Conservation (phyloP, 768 basidiomycete species). For the Rhizopogon vulgaris region DNA sequence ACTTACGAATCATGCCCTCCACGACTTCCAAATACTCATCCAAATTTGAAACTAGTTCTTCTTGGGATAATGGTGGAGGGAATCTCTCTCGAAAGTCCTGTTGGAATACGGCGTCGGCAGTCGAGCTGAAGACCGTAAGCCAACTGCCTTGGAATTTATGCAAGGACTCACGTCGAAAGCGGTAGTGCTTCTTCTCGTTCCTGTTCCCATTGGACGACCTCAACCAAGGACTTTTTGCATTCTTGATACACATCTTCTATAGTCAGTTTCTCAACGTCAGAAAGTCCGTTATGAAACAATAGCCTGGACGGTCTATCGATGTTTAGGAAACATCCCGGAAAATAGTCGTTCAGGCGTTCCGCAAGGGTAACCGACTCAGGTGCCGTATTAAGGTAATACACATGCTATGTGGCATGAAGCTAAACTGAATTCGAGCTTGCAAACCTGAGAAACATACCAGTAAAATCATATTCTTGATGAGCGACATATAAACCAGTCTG, state of each 20-base stretch:
- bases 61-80: constrained; percentile 9
- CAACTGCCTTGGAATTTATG: not conserved
- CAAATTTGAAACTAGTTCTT: constrained; percentile 10
- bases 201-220: constrained; percentile 15
- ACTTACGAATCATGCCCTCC: constrained; percentile 18
- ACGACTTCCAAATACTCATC: constrained; percentile 21
- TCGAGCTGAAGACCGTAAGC: constrained; percentile 4
- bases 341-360: constrained; percentile 19
- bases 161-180: not conserved
- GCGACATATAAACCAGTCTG: constrained; percentile 17
- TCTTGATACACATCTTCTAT: constrained; percentile 13
- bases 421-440: not conserved
- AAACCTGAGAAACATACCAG: constrained; percentile 10
- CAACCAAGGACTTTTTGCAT: constrained; percentile 13
- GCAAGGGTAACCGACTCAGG: constrained; percentile 20
- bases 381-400: constrained; percentile 23
- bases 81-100: constrained; percentile 22
- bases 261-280: constrained; percentile 14
- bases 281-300: constrained; percentile 19
- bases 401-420: constrained; percentile 12
- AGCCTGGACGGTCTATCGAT: constrained; percentile 10
- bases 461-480: constrained; percentile 15
- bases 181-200: constrained; percentile 11
- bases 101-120: constrained; percentile 6
- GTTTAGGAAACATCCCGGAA: constrained; percentile 19